phyloP scores from a whole-genome alignment of 768 basidiomycete genomes.

The Pulveroboletus sp. region DNA sequence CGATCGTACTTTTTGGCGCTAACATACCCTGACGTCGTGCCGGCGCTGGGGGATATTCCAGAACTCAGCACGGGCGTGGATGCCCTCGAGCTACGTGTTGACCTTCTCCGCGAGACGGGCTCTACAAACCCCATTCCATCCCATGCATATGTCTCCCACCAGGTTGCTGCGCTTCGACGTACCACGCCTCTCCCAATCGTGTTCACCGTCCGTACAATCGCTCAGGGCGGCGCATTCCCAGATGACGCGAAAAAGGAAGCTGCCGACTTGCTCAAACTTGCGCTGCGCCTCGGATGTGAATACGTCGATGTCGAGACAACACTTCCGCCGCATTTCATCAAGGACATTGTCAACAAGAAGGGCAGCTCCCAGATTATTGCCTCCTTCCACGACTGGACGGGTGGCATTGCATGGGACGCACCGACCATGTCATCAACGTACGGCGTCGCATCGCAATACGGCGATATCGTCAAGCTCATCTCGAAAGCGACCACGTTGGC shows the following conservation, averaged over 20 bases:
- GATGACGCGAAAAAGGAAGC: constrained; percentile 70
- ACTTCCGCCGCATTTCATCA: constrained; percentile 61
- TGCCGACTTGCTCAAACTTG: constrained; percentile 73
- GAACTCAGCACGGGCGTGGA: constrained; percentile 82
- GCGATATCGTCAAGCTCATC: constrained; percentile 92
- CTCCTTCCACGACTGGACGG: constrained; percentile 95
- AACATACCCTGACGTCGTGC: constrained; percentile 85
- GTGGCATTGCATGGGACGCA: constrained; percentile 78
- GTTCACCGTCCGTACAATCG: constrained; percentile 83
- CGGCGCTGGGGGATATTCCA: constrained; percentile 65
- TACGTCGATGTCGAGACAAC: constrained; percentile 91
- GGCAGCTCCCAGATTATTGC: constrained; percentile 79
- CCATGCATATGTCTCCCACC: constrained; percentile 69
- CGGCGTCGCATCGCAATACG: constrained; percentile 57
- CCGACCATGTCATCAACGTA: constrained; percentile 66
- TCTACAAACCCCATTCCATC: constrained; percentile 60
- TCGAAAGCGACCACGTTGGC: constrained; percentile 72
- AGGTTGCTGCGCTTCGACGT: constrained; percentile 76
- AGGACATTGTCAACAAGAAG: constrained; percentile 58
- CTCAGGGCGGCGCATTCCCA: constrained; percentile 92
- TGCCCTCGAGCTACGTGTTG: constrained; percentile 92
- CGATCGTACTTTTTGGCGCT: constrained; percentile 93
- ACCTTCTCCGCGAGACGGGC: constrained; percentile 65
- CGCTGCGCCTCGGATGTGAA: constrained; percentile 80
- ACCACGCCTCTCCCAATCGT: constrained; percentile 82